These are phyloP conservation scores for Coccinonectria pachysandricola DNA, from an alignment of 2,329 filamentous ascomycete genomes.

Conservation along the genomic window DNA sequence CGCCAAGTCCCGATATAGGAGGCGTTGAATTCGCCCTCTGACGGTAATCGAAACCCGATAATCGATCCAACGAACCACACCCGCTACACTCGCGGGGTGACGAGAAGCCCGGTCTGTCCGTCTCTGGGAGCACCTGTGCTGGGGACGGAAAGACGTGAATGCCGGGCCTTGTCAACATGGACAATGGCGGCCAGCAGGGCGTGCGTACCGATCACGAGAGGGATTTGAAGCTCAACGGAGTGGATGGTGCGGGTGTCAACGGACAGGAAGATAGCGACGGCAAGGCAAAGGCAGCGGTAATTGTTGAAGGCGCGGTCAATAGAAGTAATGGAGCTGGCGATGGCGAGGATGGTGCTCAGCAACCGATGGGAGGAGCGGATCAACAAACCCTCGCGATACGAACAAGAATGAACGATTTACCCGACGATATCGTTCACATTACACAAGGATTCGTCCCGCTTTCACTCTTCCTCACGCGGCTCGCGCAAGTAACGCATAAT, in stretches of 20 bases:
- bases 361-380: too few species aligned
- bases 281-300: constrained; percentile 21
- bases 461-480: constrained; percentile 61
- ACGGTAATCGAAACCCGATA: constrained; percentile 11
- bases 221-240: constrained; percentile 33
- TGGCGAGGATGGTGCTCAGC: constrained; percentile 7
- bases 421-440: constrained; percentile 59
- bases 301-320: constrained; percentile 15
- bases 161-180: constrained; percentile 46
- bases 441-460: constrained; percentile 68
- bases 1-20: constrained; percentile 8
- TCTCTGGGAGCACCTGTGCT: constrained; percentile 6
- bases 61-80: constrained; percentile 5
- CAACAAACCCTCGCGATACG: constrained; percentile 10
- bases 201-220: constrained; percentile 46
- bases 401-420: constrained; percentile 45
- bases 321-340: constrained; percentile 13
- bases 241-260: constrained; percentile 28
- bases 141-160: constrained; percentile 24
- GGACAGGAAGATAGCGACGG: constrained; percentile 18
- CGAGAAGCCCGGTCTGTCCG: constrained; percentile 5
- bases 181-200: constrained; percentile 43
- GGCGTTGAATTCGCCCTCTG: constrained; percentile 6
- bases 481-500: constrained; percentile 76
- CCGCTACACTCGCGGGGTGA: constrained; percentile 8